A percentile compares a stretch with the other conserved stretches of the same genome.
Conservation (phyloP, 1,284 basidiomycete genomes). For the Ganoderma lingzhi region DNA sequence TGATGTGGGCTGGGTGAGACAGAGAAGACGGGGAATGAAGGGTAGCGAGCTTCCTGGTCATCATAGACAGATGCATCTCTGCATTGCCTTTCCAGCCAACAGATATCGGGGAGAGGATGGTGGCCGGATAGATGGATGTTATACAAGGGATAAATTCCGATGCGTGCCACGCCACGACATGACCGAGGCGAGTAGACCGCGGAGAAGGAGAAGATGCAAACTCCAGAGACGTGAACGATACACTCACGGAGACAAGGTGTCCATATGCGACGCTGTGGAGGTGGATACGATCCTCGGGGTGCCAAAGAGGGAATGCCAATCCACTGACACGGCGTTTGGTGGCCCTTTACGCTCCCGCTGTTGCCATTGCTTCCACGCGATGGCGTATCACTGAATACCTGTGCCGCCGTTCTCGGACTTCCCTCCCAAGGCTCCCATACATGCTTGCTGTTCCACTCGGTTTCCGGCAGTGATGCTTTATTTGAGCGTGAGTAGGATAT, state of each 20-base stretch:
- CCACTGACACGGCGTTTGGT: not conserved
- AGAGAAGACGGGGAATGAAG: constrained; percentile 1
- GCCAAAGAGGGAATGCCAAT: not conserved
- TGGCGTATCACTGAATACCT: not conserved
- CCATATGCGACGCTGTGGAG: not conserved
- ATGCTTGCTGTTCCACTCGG: not conserved
- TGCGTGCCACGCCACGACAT: not conserved
- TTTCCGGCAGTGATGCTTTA: not conserved
- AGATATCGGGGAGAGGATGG: not conserved
- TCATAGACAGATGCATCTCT: not conserved
- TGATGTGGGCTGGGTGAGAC: not conserved
- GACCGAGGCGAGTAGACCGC: not conserved
- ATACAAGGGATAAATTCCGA: not conserved
- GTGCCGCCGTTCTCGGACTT: not conserved
- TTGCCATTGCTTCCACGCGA: not conserved
- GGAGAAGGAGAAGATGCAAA: not conserved
- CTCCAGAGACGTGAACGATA: not conserved
- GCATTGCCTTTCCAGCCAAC: not conserved
- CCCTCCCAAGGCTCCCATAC: not conserved
- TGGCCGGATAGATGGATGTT: not conserved
- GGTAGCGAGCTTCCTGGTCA: not conserved
- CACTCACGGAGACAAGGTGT: not conserved
- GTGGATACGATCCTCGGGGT: not conserved
- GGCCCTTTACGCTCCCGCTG: not conserved
- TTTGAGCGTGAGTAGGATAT: not conserved